A percentile compares a stretch with the other conserved stretches of the same genome.
These are phyloP conservation scores for Fusarium foetens DNA, from an alignment of 2,329 filamentous ascomycete species.

Conservation along the genomic window DNA sequence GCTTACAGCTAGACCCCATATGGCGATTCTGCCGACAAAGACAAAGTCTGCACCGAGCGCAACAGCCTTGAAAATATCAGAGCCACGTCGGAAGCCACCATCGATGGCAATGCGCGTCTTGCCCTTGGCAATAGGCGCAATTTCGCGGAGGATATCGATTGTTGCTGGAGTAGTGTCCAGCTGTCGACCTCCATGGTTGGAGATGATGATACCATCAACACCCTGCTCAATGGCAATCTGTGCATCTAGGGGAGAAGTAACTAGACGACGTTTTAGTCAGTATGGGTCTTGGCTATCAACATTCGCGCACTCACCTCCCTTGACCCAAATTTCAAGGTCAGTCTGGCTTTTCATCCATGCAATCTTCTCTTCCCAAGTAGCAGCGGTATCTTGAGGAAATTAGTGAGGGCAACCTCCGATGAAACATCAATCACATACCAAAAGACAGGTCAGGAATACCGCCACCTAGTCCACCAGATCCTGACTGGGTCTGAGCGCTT, in stretches of 20 bases:
- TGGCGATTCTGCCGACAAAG: neutral
- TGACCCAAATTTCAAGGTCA: neutral
- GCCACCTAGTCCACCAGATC: neutral
- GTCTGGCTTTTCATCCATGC: neutral
- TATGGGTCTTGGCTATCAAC: no score
- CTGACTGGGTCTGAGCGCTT: neutral
- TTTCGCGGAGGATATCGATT: neutral
- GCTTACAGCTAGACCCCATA: neutral
- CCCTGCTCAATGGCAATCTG: neutral
- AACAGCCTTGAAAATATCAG: constrained; percentile 1
- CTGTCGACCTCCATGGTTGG: constrained; percentile 2
- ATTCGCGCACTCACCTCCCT: neutral
- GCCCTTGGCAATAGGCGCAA: neutral
- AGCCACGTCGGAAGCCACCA: neutral
- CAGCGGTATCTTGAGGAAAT: neutral
- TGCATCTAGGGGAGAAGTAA: neutral
- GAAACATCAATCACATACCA: neutral
- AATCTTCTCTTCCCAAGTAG: neutral
- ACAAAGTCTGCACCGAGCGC: neutral
- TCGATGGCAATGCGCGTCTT: neutral
- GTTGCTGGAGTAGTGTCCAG: neutral
- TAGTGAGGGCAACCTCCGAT: neutral
- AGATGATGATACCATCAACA: neutral
- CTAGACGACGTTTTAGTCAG: neutral
- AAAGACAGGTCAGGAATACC: neutral